phyloP scores from a whole-genome alignment of 352 stramenopile species.

The Phytophthora tubulina region DNA sequence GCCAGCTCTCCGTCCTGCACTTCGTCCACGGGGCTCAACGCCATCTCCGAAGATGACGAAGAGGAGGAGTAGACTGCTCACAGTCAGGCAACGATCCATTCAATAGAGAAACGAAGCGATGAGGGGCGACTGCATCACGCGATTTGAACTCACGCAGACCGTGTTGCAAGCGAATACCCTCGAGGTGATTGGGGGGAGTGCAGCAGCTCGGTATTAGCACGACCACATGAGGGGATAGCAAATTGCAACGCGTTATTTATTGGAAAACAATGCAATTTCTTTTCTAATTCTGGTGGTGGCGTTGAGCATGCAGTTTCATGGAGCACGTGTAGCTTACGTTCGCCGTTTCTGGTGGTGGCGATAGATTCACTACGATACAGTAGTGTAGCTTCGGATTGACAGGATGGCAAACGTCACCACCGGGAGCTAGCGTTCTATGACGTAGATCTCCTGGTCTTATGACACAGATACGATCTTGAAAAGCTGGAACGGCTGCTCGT shows the following conservation, averaged over 20 bases:
- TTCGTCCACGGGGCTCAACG: conserved; percentile 68
- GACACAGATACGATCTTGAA: conserved; percentile 8
- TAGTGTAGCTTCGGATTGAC: no score
- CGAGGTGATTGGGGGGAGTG: background rate
- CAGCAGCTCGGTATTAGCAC: conserved; percentile 17
- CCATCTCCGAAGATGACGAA: conserved; percentile 78
- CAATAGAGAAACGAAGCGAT: conserved; percentile 30
- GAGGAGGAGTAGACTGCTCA: conserved; percentile 48
- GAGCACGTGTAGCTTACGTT: background rate
- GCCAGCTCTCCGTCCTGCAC: conserved; percentile 71
- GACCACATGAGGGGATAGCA: conserved; percentile 15
- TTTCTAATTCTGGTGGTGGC: conserved; percentile 20
- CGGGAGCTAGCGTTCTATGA: conserved; percentile 17
- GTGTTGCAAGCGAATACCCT: background rate
- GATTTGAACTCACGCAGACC: conserved; percentile 20
- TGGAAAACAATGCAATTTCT: conserved; percentile 38
- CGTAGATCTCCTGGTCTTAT: conserved; percentile 22
- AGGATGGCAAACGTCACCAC: background rate
- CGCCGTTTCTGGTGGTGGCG: conserved; percentile 27
- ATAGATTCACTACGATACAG: background rate
- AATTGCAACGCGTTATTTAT: conserved; percentile 46
- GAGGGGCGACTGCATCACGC: conserved; percentile 27
- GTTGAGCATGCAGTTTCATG: background rate
- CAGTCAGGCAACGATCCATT: background rate
- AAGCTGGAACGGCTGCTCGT: background rate